Base-by-base conservation (phyloP, 805 yeast genomes). In the Nakazawaea wickerhamii region DNA sequence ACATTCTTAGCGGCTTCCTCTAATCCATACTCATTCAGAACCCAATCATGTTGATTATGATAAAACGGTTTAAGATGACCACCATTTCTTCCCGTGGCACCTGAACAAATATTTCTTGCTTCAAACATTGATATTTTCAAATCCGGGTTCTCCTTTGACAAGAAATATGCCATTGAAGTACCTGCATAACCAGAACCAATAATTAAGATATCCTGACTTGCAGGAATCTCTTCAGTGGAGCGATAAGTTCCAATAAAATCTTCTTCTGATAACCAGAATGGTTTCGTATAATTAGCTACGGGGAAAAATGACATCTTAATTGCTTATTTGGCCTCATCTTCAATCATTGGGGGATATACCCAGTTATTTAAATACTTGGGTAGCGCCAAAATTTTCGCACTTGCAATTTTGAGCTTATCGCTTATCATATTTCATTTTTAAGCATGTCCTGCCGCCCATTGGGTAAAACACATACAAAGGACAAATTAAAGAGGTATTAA, bases 121-220 rank as follows among this genome's bases (percentile, higher is more conserved):
- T 72, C 77, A 8, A 65, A 55, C 47, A 70, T 43, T 8, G 34
- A 30, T 38, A 38, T 15, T 34, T 33, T 30, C 41, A 23, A 52
- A 48, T 33, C 40, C 4, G 46, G 46, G 4, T 58, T 50, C 23
- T 60, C 56, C 35, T 61, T 52, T 5, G 58, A 49, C 30, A 66
- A 43, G 46, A 60, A 61, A 46, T 60, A 60, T 0, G 71, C 71
- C 8, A 60, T 58, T 4, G 72, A 57, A 4, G 70, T 53, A 11
- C 77, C 77, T n/a, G 72, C 60, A 46, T 68, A 68, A 4, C 77
- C 76, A 1, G 70, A 60, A 5, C 76, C 76, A 30, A 71, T 61
- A 41, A 71, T 61, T 18, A 69, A 53, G 10, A 65, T 55, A 43
- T 70, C 74, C 8, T 57, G 61, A 18, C 55, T 54, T 15, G 47